A percentile compares a stretch with the other conserved stretches of the same genome.
Evolutionary conservation across 306 rosid species (phyloP).

Genomic region (Aeschynomene evenia): DNA sequence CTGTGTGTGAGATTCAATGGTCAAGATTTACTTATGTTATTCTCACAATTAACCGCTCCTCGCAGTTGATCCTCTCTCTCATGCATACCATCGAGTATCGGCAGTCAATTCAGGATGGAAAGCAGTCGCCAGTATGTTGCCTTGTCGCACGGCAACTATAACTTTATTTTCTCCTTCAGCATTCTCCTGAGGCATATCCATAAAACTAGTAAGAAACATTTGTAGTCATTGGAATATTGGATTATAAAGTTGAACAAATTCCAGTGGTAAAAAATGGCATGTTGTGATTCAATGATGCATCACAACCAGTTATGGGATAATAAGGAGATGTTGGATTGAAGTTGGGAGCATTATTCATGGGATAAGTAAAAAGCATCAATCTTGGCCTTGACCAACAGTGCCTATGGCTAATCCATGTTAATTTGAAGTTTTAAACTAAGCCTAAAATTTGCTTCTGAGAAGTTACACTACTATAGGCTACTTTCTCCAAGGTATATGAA

Average conservation of each 20-base stretch:
- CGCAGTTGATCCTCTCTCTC: no score
- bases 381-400: not conserved
- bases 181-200: slow-evolving; percentile 57
- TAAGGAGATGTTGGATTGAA: no score
- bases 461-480: not conserved
- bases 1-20: no score
- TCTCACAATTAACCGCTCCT: no score
- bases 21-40: no score
- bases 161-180: slow-evolving; percentile 52
- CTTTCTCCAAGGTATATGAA: not conserved
- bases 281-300: not conserved
- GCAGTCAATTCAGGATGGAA: slow-evolving; percentile 98
- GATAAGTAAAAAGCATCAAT: not conserved
- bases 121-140: slow-evolving; percentile 82
- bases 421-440: not conserved
- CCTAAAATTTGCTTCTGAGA: not conserved
- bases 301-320: not conserved
- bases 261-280: not conserved
- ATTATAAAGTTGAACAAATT: slow-evolving; percentile 16
- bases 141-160: slow-evolving; percentile 90
- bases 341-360: not conserved
- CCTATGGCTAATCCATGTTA: slow-evolving; percentile 7
- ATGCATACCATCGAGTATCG: slow-evolving; percentile 96
- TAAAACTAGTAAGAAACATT: slow-evolving; percentile 26
- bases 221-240: not conserved